Evolutionary conservation across 169 alveolate genomes (phyloP).

Genomic region (Eimeria necatrix): DNA sequence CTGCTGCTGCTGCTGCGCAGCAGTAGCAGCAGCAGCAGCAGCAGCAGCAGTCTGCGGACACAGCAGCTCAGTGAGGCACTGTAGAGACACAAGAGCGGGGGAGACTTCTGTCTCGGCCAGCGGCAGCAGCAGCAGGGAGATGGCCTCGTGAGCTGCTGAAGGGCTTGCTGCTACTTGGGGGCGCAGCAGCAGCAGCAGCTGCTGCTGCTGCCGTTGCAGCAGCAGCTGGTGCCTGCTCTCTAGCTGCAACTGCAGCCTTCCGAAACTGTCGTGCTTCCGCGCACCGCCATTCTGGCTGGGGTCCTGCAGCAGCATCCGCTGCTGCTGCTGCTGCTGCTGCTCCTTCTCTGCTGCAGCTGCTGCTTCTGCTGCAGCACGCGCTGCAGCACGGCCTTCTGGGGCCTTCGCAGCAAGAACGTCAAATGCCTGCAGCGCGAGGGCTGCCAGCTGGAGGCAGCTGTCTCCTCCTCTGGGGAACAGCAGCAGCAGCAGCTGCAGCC

Average conservation of each 20-base stretch:
- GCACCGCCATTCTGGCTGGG: neutral
- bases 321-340: conserved; percentile 30
- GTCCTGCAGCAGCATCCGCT: conserved; percentile 14
- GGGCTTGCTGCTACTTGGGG: conserved; percentile 2
- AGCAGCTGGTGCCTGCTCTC: neutral
- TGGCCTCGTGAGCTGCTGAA: neutral
- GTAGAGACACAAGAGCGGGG: neutral
- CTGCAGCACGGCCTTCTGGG: neutral
- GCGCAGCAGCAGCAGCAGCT: conserved; percentile 8
- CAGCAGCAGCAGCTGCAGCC: conserved; percentile 29
- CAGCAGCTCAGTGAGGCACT: conserved; percentile 20
- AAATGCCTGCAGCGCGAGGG: neutral
- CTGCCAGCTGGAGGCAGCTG: conserved; percentile 39
- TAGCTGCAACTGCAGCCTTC: neutral
- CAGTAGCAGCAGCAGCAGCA: neutral
- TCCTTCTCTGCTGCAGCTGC: neutral
- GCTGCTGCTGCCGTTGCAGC: neutral
- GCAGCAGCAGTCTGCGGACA: neutral
- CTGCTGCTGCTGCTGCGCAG: neutral
- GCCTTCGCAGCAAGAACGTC: neutral
- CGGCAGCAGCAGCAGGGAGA: conserved; percentile 28
- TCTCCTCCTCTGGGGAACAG: conserved; percentile 25
- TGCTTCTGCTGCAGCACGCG: conserved; percentile 33
- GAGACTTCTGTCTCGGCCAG: neutral
- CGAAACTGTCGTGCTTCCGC: neutral